Evolutionary conservation across 2,329 filamentous ascomycete genomes (phyloP), one percentile per base, ranked within the genome.

Genomic region (Neopestalotiopsis sp.): DNA sequence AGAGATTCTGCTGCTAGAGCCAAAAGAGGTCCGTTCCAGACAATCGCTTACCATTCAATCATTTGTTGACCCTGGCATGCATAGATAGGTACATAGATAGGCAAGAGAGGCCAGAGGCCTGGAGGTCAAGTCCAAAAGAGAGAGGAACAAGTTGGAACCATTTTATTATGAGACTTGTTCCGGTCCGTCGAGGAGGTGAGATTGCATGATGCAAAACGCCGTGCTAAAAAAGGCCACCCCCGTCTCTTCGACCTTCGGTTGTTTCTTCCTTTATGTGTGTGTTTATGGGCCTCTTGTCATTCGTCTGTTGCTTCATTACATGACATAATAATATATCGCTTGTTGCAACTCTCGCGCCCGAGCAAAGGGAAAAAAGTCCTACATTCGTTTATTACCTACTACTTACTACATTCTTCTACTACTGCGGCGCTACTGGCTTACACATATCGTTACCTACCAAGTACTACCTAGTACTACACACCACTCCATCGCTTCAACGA

Each of bases 141-240:
- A 52, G 20, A 49, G n/a, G 42, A 52, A 52, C 17, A 4, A 52
- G 45, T 52, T 52, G n/a, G 45, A 52, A 52, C 45, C 45, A 62
- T 62, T 30, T 28, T 13, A 12, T 17, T 17, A 34, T 62, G 59
- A 62, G 59, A 62, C 59, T 62, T 34, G 59, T 40, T 62, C 59
- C 59, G 59, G 59, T 34, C 59, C 59, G 30, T 62, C 30, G 59
- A 62, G 59, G 59, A 62, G 32, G 4, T 40, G 30, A 40, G 12
- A 38, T 62, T 62, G 59, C 32, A 62, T 62, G 13, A 62, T 62
- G 59, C 59, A 62, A 62, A 62, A 62, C 59, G 59, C 59, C 45
- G 32, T 62, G 30, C 32, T 40, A 62, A 20, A 30, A 13, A 14
- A 59, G 17, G 57, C 20, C 13, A 20, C 30, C 57, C 45, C 34